phyloP scores from a whole-genome alignment of 1,284 basidiomycete genomes.

The Malassezia obtusa region DNA sequence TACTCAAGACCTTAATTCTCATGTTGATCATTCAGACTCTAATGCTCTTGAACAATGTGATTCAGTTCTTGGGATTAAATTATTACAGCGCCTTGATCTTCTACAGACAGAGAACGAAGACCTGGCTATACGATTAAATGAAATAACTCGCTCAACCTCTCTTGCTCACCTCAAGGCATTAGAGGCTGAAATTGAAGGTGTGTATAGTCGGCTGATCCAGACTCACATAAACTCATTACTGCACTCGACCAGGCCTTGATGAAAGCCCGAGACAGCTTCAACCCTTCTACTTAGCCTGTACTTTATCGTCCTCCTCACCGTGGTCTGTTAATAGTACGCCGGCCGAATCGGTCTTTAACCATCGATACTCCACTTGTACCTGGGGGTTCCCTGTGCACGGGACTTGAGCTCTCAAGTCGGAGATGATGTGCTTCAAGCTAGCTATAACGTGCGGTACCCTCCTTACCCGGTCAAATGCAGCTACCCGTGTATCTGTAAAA shows the following conservation, averaged over 20 bases:
- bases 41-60: not conserved
- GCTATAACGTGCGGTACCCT: no score
- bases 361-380: no score
- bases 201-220: slow-evolving; percentile 4
- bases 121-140: not conserved
- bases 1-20: not conserved
- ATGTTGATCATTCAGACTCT: not conserved
- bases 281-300: not conserved
- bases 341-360: no score
- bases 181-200: slow-evolving; percentile 6
- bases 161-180: not conserved
- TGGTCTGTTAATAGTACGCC: no score
- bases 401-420: no score
- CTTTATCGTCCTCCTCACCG: not conserved
- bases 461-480: no score
- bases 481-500: no score
- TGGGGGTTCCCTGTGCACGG: no score
- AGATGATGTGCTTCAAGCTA: no score
- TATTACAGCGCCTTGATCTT: slow-evolving; percentile 11
- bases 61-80: slow-evolving; percentile 7
- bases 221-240: slow-evolving; percentile 10
- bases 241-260: slow-evolving; percentile 5
- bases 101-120: slow-evolving; percentile 15
- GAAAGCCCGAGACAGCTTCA: no score
- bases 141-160: not conserved